phyloP scores from a whole-genome alignment of 1,139 yeast genomes.

The Debaryomyces robertsiae region DNA sequence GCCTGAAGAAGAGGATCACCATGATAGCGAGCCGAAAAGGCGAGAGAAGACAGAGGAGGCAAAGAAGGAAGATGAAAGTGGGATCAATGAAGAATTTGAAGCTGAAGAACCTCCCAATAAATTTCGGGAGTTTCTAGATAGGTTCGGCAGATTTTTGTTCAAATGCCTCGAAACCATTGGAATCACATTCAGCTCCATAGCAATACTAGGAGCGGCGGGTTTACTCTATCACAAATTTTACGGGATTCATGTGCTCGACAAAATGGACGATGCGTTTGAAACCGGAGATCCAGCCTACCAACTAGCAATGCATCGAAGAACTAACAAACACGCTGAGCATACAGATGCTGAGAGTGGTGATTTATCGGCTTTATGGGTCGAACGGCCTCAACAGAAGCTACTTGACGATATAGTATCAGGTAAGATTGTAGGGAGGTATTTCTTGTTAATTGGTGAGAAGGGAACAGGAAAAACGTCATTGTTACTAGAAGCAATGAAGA shows the following conservation, averaged over 20 bases:
- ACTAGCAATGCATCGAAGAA: constrained; percentile 52
- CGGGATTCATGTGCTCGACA: constrained; percentile 58
- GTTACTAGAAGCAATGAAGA: constrained; percentile 68
- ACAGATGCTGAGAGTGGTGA: constrained; percentile 25
- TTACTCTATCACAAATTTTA: constrained; percentile 66
- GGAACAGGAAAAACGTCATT: constrained; percentile 86
- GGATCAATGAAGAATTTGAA: constrained; percentile 15
- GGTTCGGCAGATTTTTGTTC: constrained; percentile 31
- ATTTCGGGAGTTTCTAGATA: constrained; percentile 16
- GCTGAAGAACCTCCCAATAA: constrained; percentile 17
- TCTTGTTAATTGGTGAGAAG: constrained; percentile 76
- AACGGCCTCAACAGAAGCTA: constrained; percentile 66
- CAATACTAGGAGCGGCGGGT: constrained; percentile 74
- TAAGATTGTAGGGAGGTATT: constrained; percentile 64
- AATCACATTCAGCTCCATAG: constrained; percentile 72
- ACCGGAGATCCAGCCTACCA: constrained; percentile 69
- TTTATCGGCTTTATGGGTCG: constrained; percentile 56
- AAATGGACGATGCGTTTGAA: constrained; percentile 69
- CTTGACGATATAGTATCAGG: constrained; percentile 72
- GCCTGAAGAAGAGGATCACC: constrained; percentile 20
- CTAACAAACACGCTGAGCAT: constrained; percentile 30
- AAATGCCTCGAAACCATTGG: constrained; percentile 74
- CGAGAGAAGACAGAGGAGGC: constrained; percentile 15
- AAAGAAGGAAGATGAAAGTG: constrained; percentile 11
- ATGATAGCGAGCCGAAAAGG: constrained; percentile 11